Evolutionary conservation across 78 protist genomes (phyloP), one percentile per base, ranked within the genome.

Genomic region (Dictyostelium capitatum): DNA sequence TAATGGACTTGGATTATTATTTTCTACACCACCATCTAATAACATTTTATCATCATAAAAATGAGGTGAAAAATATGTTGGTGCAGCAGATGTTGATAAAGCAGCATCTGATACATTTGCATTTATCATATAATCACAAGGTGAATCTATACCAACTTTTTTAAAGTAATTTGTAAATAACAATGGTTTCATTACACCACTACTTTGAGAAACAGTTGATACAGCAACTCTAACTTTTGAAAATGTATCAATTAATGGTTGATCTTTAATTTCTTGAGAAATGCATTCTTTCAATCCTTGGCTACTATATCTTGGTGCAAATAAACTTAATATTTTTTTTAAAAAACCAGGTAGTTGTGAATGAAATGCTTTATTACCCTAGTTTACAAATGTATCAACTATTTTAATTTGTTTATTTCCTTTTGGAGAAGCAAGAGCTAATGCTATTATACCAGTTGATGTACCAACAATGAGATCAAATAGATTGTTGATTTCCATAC

Each of bases 381-480:
- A 20, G 1, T 46, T 28, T 32, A 15, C 23, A 28, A 74, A 50
- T 4, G 8, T 7, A 23, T 5, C 4, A 9, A 25, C 25, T 50
- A 46, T 20, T 6, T 47, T 41, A 23, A 7, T 6, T 50, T 37
- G 64, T 4, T 20, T 74, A 3, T 25, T 2, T n/a, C n/a, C n/a
- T 25, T 74, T 25, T 9, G 57, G n/a, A 25, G 64, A 17, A 23
- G 64, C 50, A 1, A 79, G 25, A 11, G 8, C 20, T 37, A 56
- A 37, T 11, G 72, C 2, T 32, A 79, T 32, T 32, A 79, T 5
- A 56, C 57, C 67, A 1, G 83, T 56, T 6, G 65, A 51, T 12
- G 83, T 79, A 37, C 83, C 83, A 56, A 79, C 3, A 32, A 79
- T 79, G 4, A 56, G 20, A 57, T 79, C 83, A 79, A 79, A 79